phyloP scores from a whole-genome alignment of 192 early-diverging fungal genomes.

The Glomus cerebriforme region DNA sequence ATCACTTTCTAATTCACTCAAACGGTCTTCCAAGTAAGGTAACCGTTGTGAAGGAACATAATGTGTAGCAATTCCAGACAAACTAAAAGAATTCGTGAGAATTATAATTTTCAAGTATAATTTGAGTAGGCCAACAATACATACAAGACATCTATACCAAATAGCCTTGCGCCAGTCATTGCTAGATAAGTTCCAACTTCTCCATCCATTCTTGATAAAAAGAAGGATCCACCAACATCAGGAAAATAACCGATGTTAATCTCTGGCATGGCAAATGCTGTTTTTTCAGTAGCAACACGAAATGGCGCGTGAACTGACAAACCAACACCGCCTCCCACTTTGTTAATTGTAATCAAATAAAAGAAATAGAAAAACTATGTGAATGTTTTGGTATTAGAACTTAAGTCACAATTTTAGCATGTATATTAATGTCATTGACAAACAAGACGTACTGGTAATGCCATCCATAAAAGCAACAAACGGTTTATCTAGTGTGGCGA shows the following conservation, averaged over 20 bases:
- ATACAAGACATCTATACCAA: constrained; percentile 83
- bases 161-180: constrained; percentile 78
- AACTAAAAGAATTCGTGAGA: constrained; percentile 39
- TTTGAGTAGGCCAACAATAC: constrained; percentile 31
- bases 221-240: constrained; percentile 95
- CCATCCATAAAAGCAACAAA: constrained; percentile 88
- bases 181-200: constrained; percentile 91
- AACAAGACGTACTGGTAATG: constrained; percentile 65
- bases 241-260: constrained; percentile 96
- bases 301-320: constrained; percentile 94
- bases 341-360: background rate
- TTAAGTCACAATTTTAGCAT: background rate
- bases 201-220: constrained; percentile 93
- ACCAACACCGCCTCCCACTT: constrained; percentile 98
- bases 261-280: constrained; percentile 98
- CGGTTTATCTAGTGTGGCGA: constrained; percentile 87
- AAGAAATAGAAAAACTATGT: constrained; percentile 20
- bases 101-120: constrained; percentile 1
- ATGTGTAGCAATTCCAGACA: constrained; percentile 95
- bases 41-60: constrained; percentile 88
- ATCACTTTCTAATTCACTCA: constrained; percentile 77
- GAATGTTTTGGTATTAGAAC: background rate
- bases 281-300: constrained; percentile 94
- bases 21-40: constrained; percentile 72
- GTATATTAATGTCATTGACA: background rate